These are phyloP conservation scores for Dactylellina cionopaga DNA, from an alignment of 2,329 filamentous ascomycete species.

Conservation along the genomic window DNA sequence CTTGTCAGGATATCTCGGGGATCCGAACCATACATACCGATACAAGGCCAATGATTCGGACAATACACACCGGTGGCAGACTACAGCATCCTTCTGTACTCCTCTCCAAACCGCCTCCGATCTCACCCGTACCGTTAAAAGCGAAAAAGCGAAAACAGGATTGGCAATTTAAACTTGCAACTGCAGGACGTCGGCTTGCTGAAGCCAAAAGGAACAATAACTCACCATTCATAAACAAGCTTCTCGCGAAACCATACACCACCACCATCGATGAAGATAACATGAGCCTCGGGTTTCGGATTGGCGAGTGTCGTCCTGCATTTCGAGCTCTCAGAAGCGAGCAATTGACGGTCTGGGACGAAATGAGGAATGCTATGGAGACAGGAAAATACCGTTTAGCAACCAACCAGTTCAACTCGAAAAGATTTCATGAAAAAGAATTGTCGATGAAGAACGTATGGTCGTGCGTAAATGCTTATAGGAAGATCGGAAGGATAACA, in stretches of 20 bases:
- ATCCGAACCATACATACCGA: constrained; percentile 23
- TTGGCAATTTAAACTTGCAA: constrained; percentile 32
- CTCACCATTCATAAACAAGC: constrained; percentile 1
- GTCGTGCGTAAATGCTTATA: constrained; percentile 16
- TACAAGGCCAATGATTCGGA: constrained; percentile 1
- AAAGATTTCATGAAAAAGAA: not conserved
- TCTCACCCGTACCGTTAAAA: not conserved
- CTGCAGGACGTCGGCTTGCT: constrained; percentile 23
- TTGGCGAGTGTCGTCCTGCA: constrained; percentile 1
- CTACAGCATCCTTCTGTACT: constrained; percentile 12
- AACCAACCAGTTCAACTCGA: constrained; percentile 2
- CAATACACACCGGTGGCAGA: constrained; percentile 23
- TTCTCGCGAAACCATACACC: constrained; percentile 13
- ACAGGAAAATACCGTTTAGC: constrained; percentile 1
- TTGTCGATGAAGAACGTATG: not conserved
- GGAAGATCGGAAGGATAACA: constrained; percentile 25
- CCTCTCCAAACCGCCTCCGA: constrained; percentile 9
- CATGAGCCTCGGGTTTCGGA: constrained; percentile 10
- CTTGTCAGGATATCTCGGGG: not conserved
- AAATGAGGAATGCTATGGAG: constrained; percentile 1
- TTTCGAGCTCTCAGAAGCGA: not conserved
- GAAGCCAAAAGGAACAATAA: constrained; percentile 22
- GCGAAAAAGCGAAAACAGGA: constrained; percentile 18
- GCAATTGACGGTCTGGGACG: not conserved
- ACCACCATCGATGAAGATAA: constrained; percentile 37